These are phyloP conservation scores for Malassezia globosa DNA, from an alignment of 1,284 basidiomycete species.

Conservation along the genomic window DNA sequence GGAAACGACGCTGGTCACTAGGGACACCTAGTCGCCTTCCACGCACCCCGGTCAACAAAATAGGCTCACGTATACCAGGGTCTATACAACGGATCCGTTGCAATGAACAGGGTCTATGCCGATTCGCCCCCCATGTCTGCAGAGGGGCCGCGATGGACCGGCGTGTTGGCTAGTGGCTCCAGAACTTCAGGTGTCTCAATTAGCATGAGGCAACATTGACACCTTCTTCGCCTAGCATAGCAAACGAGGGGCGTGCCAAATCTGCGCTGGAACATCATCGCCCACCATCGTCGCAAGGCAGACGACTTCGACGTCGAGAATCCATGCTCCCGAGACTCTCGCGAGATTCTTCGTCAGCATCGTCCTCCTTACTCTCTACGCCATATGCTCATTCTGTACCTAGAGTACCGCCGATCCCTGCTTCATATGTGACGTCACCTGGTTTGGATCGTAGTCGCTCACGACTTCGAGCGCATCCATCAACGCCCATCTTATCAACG, in stretches of 20 bases:
- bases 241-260: background rate
- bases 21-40: conserved; percentile 7
- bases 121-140: background rate
- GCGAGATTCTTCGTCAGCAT: too few relatives aligned
- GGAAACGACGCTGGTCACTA: conserved; percentile 3
- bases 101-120: too few relatives aligned
- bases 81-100: background rate
- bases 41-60: background rate
- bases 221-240: background rate
- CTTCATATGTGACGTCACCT: background rate
- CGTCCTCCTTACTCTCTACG: too few relatives aligned
- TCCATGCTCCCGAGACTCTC: conserved; percentile 13
- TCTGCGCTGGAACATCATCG: conserved; percentile 1
- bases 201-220: background rate
- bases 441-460: background rate
- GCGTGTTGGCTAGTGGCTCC: background rate
- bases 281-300: background rate
- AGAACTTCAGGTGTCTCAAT: too few relatives aligned
- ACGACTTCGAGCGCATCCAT: background rate
- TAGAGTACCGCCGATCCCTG: background rate
- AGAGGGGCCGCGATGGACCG: background rate
- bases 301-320: background rate
- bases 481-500: background rate
- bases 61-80: background rate
- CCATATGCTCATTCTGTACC: too few relatives aligned